Evolutionary conservation across 2,329 filamentous ascomycete species (phyloP), one percentile per base, ranked within the genome.

Genomic region (Tolypocladium amazonense): DNA sequence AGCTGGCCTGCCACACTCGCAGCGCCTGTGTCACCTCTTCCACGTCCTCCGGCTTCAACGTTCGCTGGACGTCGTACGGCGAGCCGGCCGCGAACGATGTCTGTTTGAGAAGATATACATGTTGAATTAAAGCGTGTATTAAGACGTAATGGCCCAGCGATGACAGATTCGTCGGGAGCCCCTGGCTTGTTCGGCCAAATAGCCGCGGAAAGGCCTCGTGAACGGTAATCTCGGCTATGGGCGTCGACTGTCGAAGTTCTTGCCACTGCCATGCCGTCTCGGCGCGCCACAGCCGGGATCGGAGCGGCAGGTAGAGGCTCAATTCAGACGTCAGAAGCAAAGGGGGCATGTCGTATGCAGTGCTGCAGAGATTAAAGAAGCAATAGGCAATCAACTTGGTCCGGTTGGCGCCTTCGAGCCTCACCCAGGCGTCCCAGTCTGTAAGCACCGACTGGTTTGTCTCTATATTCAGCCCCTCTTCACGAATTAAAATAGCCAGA

Each of bases 81-180:
- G 78, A 75, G 0, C 77, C 73, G 1, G 76, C 71, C 2, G 77
- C 76, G 56, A 85, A 79, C 0, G 80, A 82, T 0, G 83, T 84
- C 66, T 88, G 83, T 65, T 88, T 87, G 27, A 88, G 71, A 43
- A 89, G 76, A 68, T 87, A 90, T 20, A 90, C 86, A 62, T 89
- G 86, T 65, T 90, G 88, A 14, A 90, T 80, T 30, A 91, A 70
- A 4, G 86, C 87, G 66, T 90, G 87, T 3, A 90, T 87, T 39
- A 91, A 76, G 9, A 89, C 81, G 64, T 90, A 89, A 65, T 88
- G 88, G 0, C 87, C 88, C 8, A 88, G 72, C 0, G 84, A 83
- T 0, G 82, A 84, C 59, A 84, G 75, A 53, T 79, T 77, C 0
- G 76, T 71, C 1, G 79, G 78, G 0, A 81, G 74, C 0, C 74